Base-by-base conservation (phyloP, 805 yeast genomes). In the Wickerhamiella australiensis region DNA sequence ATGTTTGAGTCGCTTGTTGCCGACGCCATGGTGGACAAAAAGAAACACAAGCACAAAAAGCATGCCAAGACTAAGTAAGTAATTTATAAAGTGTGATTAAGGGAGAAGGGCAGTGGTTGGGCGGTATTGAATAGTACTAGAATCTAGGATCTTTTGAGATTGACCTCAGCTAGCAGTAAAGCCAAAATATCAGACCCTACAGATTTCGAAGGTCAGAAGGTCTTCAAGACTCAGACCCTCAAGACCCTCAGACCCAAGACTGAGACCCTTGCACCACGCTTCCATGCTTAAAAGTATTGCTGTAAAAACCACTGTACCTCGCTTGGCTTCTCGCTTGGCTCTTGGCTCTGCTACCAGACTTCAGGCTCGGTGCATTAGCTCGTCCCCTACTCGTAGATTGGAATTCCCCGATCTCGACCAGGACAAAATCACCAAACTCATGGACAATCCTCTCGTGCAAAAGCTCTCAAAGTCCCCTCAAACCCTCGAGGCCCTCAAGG, bases 1-100 rank as follows among this genome's bases (percentile, higher is more conserved):
- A 77, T 88, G 51, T 92, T 90, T 66, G 94, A 86, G 59, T 69
- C 90, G 66, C 85, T 92, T 68, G 83, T 94, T 12, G 95, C 87
- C 51, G 95, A 94, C 11, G 75, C 77, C 36, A 70, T 75, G 54
- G 77, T 73, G 63, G 74, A 75, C 63, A 68, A 72, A 45, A 69
- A 77, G 44, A 79, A 65, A 57, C 53, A 53, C 42, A 40, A 42
- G 38, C 23, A 35, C 35, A 36, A 27, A n/a, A 23, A 33, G 13
- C 31, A 33, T 25, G 44, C 29, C 21, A 41, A 41, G 27, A 20
- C 40, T 15, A 38, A 22, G 12, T 17, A 11, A 33, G 38, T n/a
- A 15, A 17, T 33, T 6, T 29, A 29, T 29, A 11, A n/a, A 29
- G n/a, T n/a, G n/a, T n/a, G n/a, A n/a, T n/a, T n/a, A n/a, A n/a